Percentiles rank a stretch among this genome's conserved stretches.
phyloP scores from a whole-genome alignment of 768 basidiomycete genomes.

The Tricholoma sp. region DNA sequence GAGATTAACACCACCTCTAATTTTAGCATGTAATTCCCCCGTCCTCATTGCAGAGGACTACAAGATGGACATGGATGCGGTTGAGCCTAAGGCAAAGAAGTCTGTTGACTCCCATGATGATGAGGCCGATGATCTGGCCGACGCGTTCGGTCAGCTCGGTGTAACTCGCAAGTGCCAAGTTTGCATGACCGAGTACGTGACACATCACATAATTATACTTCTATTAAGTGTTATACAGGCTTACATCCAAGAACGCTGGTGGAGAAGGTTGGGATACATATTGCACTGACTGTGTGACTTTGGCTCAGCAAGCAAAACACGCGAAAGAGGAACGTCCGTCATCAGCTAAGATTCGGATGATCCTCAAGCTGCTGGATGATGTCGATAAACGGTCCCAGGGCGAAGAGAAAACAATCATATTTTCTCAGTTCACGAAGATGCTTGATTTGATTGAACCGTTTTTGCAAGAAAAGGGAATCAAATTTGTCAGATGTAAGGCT shows the following conservation, averaged over 20 bases:
- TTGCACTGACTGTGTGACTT: conserved; percentile 56
- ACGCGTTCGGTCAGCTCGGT: conserved; percentile 64
- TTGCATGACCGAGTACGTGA: conserved; percentile 64
- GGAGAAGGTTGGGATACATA: conserved; percentile 37
- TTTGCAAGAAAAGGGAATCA: conserved; percentile 58
- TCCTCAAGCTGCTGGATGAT: conserved; percentile 63
- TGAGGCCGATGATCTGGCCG: conserved; percentile 71
- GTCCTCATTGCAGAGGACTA: conserved; percentile 75
- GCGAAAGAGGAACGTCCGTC: conserved; percentile 54
- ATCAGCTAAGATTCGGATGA: conserved; percentile 86
- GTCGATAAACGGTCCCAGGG: conserved; percentile 54
- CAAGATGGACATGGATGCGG: conserved; percentile 66
- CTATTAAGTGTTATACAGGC: conserved; percentile 22
- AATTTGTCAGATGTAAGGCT: conserved; percentile 75
- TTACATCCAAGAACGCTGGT: conserved; percentile 32
- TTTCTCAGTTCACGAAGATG: conserved; percentile 90
- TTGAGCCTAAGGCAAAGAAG: conserved; percentile 58
- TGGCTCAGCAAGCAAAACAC: conserved; percentile 43
- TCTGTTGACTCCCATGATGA: conserved; percentile 45
- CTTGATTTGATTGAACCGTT: conserved; percentile 86
- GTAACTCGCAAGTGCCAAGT: conserved; percentile 74
- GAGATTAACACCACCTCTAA: not conserved
- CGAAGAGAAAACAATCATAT: conserved; percentile 91
- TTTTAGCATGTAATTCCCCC: conserved; percentile 85
- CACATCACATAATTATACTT: not conserved